Conservation (phyloP, 306 rosid genomes). For the Mucuna pruriens region DNA sequence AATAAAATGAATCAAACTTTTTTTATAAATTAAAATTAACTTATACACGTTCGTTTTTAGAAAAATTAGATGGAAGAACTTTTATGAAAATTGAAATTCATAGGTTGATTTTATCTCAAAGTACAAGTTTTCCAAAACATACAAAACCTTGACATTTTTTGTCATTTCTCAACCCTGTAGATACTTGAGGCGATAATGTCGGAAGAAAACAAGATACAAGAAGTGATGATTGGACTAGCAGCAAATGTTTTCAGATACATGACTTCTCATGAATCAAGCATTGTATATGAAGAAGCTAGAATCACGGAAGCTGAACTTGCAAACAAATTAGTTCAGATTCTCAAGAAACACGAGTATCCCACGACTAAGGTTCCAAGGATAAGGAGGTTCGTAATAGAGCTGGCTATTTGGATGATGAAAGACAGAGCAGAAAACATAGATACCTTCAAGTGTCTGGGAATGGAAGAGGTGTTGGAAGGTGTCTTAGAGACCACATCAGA, state of each 20-base stretch:
- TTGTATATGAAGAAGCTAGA: slow-evolving; percentile 55
- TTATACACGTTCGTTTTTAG: neutral
- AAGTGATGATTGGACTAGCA: slow-evolving; percentile 86
- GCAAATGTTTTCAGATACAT: slow-evolving; percentile 61
- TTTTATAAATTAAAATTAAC: neutral
- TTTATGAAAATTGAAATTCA: neutral
- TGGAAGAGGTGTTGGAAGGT: slow-evolving; percentile 61
- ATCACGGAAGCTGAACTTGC: slow-evolving; percentile 63
- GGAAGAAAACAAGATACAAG: slow-evolving; percentile 76
- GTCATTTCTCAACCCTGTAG: slow-evolving; percentile 39
- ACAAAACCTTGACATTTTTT: neutral
- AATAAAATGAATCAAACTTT: neutral
- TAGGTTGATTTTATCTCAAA: neutral
- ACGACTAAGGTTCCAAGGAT: slow-evolving; percentile 68
- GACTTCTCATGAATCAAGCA: slow-evolving; percentile 62
- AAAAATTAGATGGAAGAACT: neutral
- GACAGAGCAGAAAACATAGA: slow-evolving; percentile 53
- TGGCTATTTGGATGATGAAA: slow-evolving; percentile 85
- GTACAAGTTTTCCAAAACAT: neutral
- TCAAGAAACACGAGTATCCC: slow-evolving; percentile 60
- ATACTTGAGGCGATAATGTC: slow-evolving; percentile 59
- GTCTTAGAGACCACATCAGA: slow-evolving; percentile 89
- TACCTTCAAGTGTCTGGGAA: slow-evolving; percentile 55
- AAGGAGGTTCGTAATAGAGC: slow-evolving; percentile 74
- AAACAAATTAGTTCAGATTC: slow-evolving; percentile 53